phyloP scores from a whole-genome alignment of 129 eudicot genomes.

The Daucus carota region DNA sequence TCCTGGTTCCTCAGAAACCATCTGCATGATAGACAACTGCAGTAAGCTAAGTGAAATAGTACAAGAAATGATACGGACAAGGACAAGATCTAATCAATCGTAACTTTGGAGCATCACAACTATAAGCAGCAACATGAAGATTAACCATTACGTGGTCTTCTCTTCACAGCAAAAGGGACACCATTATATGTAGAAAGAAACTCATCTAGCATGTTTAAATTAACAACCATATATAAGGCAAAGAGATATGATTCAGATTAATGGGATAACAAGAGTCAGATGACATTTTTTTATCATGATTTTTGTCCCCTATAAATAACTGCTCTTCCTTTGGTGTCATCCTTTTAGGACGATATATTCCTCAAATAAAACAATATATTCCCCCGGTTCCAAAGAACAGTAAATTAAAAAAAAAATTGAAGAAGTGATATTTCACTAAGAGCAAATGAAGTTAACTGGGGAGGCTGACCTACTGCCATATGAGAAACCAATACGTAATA shows the following conservation, averaged over 20 bases:
- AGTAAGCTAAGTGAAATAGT: neutral
- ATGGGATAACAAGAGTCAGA: neutral
- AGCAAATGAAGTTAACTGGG: neutral
- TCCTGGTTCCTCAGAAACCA: slow-evolving; percentile 32
- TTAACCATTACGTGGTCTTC: neutral
- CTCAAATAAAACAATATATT: neutral
- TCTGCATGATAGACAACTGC: slow-evolving; percentile 30
- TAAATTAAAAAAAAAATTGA: neutral
- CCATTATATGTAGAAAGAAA: neutral
- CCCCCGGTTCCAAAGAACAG: neutral
- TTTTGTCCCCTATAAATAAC: neutral
- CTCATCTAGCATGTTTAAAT: neutral
- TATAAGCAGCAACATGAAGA: neutral
- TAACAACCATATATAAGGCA: neutral
- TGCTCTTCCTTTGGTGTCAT: neutral
- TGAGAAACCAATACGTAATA: neutral
- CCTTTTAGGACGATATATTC: neutral
- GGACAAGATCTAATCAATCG: neutral
- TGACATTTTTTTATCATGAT: neutral
- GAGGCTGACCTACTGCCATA: neutral
- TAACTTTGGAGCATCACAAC: neutral
- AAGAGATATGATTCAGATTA: neutral
- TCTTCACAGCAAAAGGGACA: neutral
- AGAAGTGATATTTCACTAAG: neutral
- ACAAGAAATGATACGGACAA: neutral